These are phyloP conservation scores for Deakozyma indianensis DNA, from an alignment of 805 yeast species.

Conservation along the genomic window DNA sequence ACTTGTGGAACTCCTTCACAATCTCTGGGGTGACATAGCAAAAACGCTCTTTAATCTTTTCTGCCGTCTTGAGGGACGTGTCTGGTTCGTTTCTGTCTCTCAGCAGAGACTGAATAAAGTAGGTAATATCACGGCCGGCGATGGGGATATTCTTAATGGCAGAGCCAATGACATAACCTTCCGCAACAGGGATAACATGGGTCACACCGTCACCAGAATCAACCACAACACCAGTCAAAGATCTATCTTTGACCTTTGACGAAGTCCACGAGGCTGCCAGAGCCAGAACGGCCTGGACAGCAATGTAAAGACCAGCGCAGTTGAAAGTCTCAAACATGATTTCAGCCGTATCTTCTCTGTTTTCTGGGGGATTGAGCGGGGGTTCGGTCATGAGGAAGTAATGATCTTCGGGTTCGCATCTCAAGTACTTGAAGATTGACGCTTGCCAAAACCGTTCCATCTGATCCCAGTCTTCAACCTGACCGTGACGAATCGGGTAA, in stretches of 20 bases:
- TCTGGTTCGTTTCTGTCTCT: constrained; percentile 97
- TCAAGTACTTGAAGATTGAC: constrained; percentile 85
- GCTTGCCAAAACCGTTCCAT: constrained; percentile 99
- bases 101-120: constrained; percentile 79
- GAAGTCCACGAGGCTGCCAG: constrained; percentile 99
- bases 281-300: constrained; percentile 97
- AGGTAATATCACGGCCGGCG: constrained; percentile 96
- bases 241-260: constrained; percentile 84
- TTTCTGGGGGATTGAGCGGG: constrained; percentile 98
- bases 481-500: constrained; percentile 95
- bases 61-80: constrained; percentile 89
- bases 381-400: constrained; percentile 93
- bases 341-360: constrained; percentile 96
- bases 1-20: constrained; percentile 88
- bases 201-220: constrained; percentile 99
- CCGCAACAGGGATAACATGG: constrained; percentile 98
- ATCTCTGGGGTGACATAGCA: constrained; percentile 97
- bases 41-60: constrained; percentile 88
- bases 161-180: constrained; percentile 95
- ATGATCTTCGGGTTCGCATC: constrained; percentile 99
- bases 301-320: constrained; percentile 96
- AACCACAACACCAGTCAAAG: constrained; percentile 95
- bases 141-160: constrained; percentile 95
- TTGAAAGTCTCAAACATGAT: constrained; percentile 98
- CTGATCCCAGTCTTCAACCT: constrained; percentile 98